Evolutionary conservation across 176 grass and related monocot genomes (phyloP).

Genomic region (Ensete glaucum): DNA sequence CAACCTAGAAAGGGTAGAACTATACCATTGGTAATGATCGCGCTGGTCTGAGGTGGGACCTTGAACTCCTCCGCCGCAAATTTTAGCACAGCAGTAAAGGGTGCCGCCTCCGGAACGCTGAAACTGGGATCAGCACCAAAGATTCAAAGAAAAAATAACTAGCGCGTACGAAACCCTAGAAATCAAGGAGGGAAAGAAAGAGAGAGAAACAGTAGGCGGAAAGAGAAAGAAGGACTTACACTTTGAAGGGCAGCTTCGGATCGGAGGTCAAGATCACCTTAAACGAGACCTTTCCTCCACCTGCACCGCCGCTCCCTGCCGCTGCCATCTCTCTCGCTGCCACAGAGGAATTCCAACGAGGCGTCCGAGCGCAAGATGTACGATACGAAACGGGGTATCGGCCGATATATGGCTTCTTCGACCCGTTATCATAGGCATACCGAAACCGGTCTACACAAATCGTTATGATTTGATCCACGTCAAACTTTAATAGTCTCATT

Average conservation of each 20-base stretch:
- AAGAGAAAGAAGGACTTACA: slow-evolving; percentile 30
- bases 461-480: too few relatives aligned
- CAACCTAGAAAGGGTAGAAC: not conserved
- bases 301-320: slow-evolving; percentile 14
- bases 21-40: slow-evolving; percentile 89
- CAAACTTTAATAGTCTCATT: too few relatives aligned
- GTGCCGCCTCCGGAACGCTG: slow-evolving; percentile 88
- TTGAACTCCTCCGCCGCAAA: slow-evolving; percentile 98
- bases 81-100: slow-evolving; percentile 95
- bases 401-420: too few relatives aligned
- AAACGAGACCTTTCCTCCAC: slow-evolving; percentile 88
- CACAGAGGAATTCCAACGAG: not conserved
- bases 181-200: slow-evolving; percentile 17
- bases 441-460: too few relatives aligned
- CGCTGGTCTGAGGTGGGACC: slow-evolving; percentile 96
- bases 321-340: slow-evolving; percentile 15
- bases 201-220: slow-evolving; percentile 11
- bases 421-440: too few relatives aligned
- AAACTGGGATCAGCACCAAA: slow-evolving; percentile 42
- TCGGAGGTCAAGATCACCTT: slow-evolving; percentile 93
- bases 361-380: not conserved
- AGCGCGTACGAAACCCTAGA: not conserved
- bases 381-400: too few relatives aligned
- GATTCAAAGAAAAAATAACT: slow-evolving; percentile 8
- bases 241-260: slow-evolving; percentile 98